Evolutionary conservation across 495 filamentous ascomycete genomes (phyloP).

Genomic region (Daldinia vernicosa): DNA sequence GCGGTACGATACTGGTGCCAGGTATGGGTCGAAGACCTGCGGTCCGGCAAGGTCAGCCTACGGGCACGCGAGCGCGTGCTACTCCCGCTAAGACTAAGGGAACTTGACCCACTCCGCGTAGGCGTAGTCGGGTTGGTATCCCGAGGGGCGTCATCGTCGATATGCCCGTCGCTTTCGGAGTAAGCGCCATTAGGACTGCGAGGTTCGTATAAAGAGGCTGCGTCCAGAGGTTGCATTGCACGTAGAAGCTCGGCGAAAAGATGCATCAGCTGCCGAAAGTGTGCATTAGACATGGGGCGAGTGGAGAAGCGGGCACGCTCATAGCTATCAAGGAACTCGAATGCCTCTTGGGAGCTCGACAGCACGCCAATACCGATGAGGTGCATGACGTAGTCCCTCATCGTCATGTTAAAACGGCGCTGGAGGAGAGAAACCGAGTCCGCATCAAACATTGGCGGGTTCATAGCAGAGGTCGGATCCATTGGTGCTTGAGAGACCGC

Average conservation of each 20-base stretch:
- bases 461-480: constrained; percentile 58
- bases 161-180: constrained; percentile 53
- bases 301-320: constrained; percentile 85
- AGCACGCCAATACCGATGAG: constrained; percentile 75
- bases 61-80: constrained; percentile 39
- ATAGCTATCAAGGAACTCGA: constrained; percentile 76
- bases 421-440: constrained; percentile 75
- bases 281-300: constrained; percentile 60
- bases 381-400: constrained; percentile 80
- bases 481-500: constrained; percentile 82
- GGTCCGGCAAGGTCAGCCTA: constrained; percentile 33
- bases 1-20: constrained; percentile 58
- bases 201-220: constrained; percentile 55
- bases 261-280: constrained; percentile 86
- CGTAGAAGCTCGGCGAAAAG: constrained; percentile 84
- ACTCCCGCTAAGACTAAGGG: constrained; percentile 40
- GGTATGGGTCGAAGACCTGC: constrained; percentile 51
- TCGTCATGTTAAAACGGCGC: constrained; percentile 74
- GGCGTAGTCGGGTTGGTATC: constrained; percentile 42
- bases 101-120: constrained; percentile 35
- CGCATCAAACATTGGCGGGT: constrained; percentile 58
- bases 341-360: constrained; percentile 61
- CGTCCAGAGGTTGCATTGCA: constrained; percentile 72
- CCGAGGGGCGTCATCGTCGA: constrained; percentile 57
- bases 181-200: constrained; percentile 33